Evolutionary conservation across 345 rosid genomes (phyloP), one percentile per base, ranked within the genome.

Genomic region (Syzygium aromaticum): DNA sequence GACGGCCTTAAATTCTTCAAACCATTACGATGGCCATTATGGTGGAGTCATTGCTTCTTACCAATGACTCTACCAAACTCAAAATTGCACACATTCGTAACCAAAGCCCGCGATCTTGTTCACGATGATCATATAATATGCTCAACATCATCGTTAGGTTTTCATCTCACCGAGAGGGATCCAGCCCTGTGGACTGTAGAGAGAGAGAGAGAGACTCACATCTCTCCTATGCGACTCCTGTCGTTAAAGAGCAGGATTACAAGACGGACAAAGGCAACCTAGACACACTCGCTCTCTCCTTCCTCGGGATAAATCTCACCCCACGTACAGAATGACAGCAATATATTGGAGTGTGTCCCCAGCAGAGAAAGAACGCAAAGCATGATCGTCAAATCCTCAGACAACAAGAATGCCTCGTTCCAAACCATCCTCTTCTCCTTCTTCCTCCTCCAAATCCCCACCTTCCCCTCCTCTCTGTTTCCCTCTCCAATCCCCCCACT

Each of bases 361-460:
- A 23, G 10, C 27, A 85, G n/a, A 30, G 64, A 85, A 12, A 84
- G 63, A 73, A n/a, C 63, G 17, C 27, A 5, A 6, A 9, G 67
- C 67, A 10, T 73, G 46, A 38, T 33, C 80, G 22, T 73, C 49
- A 33, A 33, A 33, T 33, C 49, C 80, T 33, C 13, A 85, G 87
- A 88, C 85, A 84, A 87, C 84, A 54, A 85, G 19, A 77, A 97
- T 94, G 98, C 95, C 95, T 90, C 93, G 97, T 78, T 84, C 94
- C 40, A 25, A 53, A 40, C 40, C 87, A 25, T 92, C 95, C 77
- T 91, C 98, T 11, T 92, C 95, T 52, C 90, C 98, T 89, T 89
- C 96, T 86, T 89, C 93, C 67, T 91, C 93, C 57, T 91, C 96
- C 85, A 93, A 92, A 86, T 91, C 93, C 22, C 94, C 94, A 63